Base-by-base conservation (phyloP, 306 rosid species). In the Styphnolobium japonicum region DNA sequence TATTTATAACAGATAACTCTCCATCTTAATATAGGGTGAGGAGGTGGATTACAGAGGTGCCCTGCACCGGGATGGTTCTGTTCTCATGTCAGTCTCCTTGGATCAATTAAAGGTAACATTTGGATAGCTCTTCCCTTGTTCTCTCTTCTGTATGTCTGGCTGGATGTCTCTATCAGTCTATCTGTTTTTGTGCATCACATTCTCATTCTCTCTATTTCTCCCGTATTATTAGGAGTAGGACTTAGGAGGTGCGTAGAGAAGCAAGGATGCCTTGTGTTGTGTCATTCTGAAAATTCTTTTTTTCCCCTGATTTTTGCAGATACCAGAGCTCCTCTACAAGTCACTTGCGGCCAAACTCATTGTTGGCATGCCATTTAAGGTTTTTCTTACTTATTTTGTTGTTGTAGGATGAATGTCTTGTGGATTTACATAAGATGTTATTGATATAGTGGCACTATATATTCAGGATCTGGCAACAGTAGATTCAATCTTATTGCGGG, bases 341-440 rank as follows among this genome's bases (percentile, higher is more conserved):
- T 91, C 98, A 33, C 94, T 95, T 67, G 94, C 97, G 3, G 90
- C 99, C 42, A 95, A 95, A 80, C 96, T 95, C 72, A 70, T 85
- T 49, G 85, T 95, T 45, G 99, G 99, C 87, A 95, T 95, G 99
- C 99, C 99, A 71, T 95, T 93, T 85, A 95, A 93, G 99, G 99
- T 93, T 53, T 85, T 21, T 73, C 39, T 18, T 66, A 34, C 27
- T 71, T 55, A 7, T 67, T n/a, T 39, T 65, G 16, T 74, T 81
- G 76, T 39, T 65, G 16, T 74, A 80, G 76, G 52, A 73, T 75
- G 18, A 77, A 66, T 78, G 22, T 84, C 71, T 67, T 66, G 36
- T 52, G 60, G 65, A 74, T 78, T 75, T 86, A 48, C 37, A 66
- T 37, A 36, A 75, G 57, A 46, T 74, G 74, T 82, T 55, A 18